Base-by-base conservation (phyloP, 805 yeast species). In the Saccharomycopsis oosterbeekiorum region DNA sequence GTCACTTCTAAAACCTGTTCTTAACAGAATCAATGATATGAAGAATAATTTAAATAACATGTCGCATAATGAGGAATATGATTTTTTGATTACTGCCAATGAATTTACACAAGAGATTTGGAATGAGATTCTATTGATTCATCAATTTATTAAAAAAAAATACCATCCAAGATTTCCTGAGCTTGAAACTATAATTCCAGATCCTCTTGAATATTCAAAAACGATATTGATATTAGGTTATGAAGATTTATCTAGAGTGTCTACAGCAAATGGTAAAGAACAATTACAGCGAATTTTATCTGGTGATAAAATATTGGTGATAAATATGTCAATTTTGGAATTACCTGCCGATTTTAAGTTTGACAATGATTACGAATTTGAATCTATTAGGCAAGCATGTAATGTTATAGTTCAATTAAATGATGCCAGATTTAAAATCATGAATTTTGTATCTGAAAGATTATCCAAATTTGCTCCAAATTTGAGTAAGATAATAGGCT, bases 381-480 rank as follows among this genome's bases (percentile, higher is more conserved):
- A 66, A 0, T 68, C 69, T 4, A 68, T 88, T 1, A 21, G 68
- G 3, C 70, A 73, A 4, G 80, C 84, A 0, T 81, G 88, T 65
- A 73, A 76, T 1, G 68, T 81, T 2, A 68, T 88, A 0, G 59
- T 79, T 3, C 73, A 75, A 9, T 73, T 89, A 12, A 75, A 78
- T 53, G 71, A 70, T 0, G 73, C 81, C 0, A 75, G 80, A 60
- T 62, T 62, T 1, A 70, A 72, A 42, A 76, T 90, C 9, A 77
- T 83, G 1, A 61, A 69, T 1, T 86, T 79, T 67, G 82, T 90
- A 15, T 75, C 92, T 0, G 69, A 77, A 0, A 80, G 83, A 66
- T 76, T 88, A 24, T 73, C 79, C 1, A 69, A 71, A 1, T 79
- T 84, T 66, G 96, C 97, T 0, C 99, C 98, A 1, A 93, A 94